Percentiles rank a stretch among this genome's conserved stretches.
phyloP scores from a whole-genome alignment of 2,329 filamentous ascomycete species.

The Fusarium paranaense region DNA sequence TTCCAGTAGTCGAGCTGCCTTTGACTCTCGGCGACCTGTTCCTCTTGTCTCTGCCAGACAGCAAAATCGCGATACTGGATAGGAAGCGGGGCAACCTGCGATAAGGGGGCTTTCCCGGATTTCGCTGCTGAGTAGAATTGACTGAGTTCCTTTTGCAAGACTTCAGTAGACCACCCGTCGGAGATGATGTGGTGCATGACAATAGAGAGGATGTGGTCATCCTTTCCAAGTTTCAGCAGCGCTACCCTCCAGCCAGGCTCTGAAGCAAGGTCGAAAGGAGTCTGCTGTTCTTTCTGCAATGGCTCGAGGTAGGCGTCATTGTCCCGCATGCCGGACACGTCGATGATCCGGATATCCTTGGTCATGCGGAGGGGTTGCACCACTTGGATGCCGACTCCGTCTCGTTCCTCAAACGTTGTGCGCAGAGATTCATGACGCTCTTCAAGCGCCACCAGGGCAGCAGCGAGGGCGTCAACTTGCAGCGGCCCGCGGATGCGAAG shows the following conservation, averaged over 20 bases:
- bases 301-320: not conserved
- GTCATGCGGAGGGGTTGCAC: conserved; percentile 11
- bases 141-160: conserved; percentile 13
- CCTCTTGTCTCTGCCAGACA: conserved; percentile 37
- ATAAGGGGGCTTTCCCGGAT: conserved; percentile 10
- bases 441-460: not conserved
- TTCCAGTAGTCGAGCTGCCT: conserved; percentile 6
- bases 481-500: not conserved
- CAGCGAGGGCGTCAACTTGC: not conserved
- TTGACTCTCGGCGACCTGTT: conserved; percentile 36
- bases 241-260: conserved; percentile 16
- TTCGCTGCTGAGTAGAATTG: conserved; percentile 24
- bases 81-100: conserved; percentile 35
- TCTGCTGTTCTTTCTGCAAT: conserved; percentile 7
- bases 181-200: conserved; percentile 39
- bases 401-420: not conserved
- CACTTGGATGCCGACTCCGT: not conserved
- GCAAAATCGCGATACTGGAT: conserved; percentile 25
- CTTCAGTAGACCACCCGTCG: conserved; percentile 38
- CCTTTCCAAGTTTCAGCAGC: not conserved
- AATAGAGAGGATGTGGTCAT: conserved; percentile 25
- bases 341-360: not conserved
- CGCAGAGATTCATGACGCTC: not conserved
- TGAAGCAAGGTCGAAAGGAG: not conserved
- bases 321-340: not conserved